A percentile compares a stretch with the other conserved stretches of the same genome.
Evolutionary conservation across 2,329 filamentous ascomycete species (phyloP).

Genomic region (Xylaria sp.): DNA sequence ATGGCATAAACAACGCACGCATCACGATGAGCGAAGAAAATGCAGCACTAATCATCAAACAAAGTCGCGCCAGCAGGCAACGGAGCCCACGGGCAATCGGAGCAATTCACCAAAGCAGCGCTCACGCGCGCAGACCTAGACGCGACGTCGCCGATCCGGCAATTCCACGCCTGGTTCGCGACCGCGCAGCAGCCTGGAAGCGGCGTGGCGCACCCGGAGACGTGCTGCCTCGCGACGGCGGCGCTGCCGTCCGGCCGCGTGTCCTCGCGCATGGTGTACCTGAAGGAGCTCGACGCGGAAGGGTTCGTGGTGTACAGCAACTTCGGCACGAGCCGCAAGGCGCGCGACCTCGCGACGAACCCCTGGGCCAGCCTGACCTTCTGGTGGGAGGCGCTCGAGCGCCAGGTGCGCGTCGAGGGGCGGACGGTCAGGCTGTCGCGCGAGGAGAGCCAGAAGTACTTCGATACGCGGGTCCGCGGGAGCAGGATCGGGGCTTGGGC

Average conservation of each 20-base stretch:
- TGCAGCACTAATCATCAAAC: constrained; percentile 10
- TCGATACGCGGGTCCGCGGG: constrained; percentile 77
- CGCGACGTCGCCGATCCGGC: constrained; percentile 73
- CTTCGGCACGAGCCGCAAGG: constrained; percentile 80
- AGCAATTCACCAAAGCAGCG: constrained; percentile 75
- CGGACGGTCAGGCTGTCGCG: constrained; percentile 70
- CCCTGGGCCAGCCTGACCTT: constrained; percentile 86
- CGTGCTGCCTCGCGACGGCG: constrained; percentile 88
- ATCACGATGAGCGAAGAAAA: background rate
- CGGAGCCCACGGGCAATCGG: constrained; percentile 71
- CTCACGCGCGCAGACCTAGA: constrained; percentile 72
- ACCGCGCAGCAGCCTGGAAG: constrained; percentile 65
- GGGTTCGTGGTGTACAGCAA: constrained; percentile 97
- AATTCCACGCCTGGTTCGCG: constrained; percentile 92
- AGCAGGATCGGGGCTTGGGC: constrained; percentile 93
- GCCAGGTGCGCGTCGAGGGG: constrained; percentile 93
- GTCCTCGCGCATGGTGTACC: constrained; percentile 86
- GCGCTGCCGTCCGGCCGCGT: constrained; percentile 85
- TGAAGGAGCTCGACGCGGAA: constrained; percentile 87
- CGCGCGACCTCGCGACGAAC: constrained; percentile 76
- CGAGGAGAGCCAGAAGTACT: constrained; percentile 79
- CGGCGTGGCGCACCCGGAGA: constrained; percentile 80
- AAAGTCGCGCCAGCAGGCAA: constrained; percentile 72
- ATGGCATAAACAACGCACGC: background rate
- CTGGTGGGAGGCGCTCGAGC: constrained; percentile 86